A percentile compares a stretch with the other conserved stretches of the same genome.
Conservation (phyloP, 139 green algal species). For the Diplosphaera chodatii region DNA sequence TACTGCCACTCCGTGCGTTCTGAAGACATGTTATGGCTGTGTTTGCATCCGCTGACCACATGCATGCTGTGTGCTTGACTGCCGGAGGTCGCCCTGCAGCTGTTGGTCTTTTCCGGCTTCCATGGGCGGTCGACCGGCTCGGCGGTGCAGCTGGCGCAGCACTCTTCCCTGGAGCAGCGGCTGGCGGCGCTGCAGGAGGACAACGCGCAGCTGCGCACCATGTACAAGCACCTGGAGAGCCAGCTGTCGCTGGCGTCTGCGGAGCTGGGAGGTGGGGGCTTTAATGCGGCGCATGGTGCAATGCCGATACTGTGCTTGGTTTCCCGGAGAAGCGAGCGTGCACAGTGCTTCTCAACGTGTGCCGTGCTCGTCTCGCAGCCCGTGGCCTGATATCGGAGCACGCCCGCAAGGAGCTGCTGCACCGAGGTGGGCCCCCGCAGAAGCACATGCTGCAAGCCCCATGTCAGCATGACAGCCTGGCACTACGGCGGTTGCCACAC, state of each 20-base stretch:
- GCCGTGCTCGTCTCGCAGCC: background rate
- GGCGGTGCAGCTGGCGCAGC: background rate
- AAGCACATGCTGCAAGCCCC: background rate
- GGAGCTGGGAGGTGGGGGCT: background rate
- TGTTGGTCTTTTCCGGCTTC: background rate
- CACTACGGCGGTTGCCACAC: background rate
- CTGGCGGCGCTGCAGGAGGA: background rate
- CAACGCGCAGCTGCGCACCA: background rate
- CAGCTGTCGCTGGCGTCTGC: background rate
- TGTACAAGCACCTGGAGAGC: slow-evolving; percentile 1
- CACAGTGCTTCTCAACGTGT: background rate
- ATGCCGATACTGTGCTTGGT: background rate
- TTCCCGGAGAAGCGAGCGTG: background rate
- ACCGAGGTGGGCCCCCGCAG: background rate
- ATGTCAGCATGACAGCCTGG: background rate
- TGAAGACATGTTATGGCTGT: too few relatives aligned
- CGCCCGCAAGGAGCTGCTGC: background rate
- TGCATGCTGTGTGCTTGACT: background rate
- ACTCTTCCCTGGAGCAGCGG: background rate
- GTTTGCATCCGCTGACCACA: background rate
- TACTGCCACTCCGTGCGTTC: too few relatives aligned
- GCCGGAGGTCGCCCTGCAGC: background rate
- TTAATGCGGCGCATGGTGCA: background rate
- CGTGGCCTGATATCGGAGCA: background rate
- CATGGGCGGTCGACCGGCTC: background rate